These are phyloP conservation scores for Borovskyia barvae DNA, from an alignment of 208 protist species.

Conservation along the genomic window DNA sequence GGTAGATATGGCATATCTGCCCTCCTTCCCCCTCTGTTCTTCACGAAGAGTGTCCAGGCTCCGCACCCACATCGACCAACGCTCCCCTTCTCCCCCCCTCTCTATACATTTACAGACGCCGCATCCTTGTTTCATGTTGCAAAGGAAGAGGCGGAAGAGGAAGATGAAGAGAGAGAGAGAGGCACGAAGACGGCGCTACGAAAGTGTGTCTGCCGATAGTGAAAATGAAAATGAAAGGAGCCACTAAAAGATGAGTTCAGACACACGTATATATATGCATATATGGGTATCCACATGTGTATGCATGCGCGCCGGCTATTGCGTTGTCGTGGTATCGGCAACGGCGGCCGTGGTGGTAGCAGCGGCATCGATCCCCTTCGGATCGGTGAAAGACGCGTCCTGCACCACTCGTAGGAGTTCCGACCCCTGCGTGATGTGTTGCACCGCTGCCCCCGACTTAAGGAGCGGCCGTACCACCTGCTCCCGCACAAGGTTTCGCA, in stretches of 20 bases:
- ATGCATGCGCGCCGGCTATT: background rate
- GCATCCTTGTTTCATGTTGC: too few relatives aligned
- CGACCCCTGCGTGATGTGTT: constrained; percentile 20
- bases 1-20: too few relatives aligned
- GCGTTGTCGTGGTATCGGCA: too few relatives aligned
- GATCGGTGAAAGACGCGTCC: constrained; percentile 21
- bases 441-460: constrained; percentile 20
- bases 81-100: too few relatives aligned
- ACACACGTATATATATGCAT: too few relatives aligned
- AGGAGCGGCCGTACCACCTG: constrained; percentile 28
- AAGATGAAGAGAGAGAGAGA: background rate
- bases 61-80: too few relatives aligned
- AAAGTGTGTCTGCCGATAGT: too few relatives aligned
- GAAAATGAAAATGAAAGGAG: constrained; percentile 3
- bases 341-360: background rate
- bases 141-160: background rate
- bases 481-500: constrained; percentile 49
- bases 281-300: too few relatives aligned
- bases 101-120: too few relatives aligned
- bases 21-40: too few relatives aligned
- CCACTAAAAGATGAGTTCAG: background rate
- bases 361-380: background rate
- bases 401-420: constrained; percentile 31
- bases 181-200: too few relatives aligned
- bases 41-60: too few relatives aligned